A percentile compares a stretch with the other conserved stretches of the same genome.
phyloP scores from a whole-genome alignment of 441 rosid genomes.

The Eutrema salsugineum region DNA sequence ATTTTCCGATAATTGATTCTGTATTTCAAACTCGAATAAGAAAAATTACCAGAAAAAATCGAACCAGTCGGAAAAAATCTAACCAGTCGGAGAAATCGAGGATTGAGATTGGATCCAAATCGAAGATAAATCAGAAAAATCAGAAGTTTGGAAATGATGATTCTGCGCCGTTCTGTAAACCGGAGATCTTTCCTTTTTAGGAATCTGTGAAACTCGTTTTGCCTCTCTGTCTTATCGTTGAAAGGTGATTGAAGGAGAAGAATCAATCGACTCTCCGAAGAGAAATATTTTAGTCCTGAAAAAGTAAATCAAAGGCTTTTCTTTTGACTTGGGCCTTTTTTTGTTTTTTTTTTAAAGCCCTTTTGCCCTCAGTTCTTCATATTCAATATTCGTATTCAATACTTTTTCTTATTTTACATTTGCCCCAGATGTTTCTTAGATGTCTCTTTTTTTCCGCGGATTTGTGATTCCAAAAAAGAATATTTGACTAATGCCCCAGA shows the following conservation, averaged over 20 bases:
- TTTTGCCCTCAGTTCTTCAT: not conserved
- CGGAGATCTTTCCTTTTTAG: not conserved
- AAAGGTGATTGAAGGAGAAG: not conserved
- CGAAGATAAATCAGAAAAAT: not conserved
- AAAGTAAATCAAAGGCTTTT: not conserved
- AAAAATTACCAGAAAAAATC: not conserved
- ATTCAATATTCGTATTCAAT: not conserved
- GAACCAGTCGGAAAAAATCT: not conserved
- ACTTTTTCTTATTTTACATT: slow-evolving; percentile 4
- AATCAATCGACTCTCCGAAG: not conserved
- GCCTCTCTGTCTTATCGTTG: slow-evolving; percentile 13
- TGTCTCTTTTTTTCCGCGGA: not conserved
- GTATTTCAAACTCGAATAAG: not conserved
- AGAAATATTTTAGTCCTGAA: slow-evolving; percentile 4
- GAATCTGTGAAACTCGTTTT: not conserved
- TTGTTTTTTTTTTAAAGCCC: not conserved
- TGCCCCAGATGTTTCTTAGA: not conserved
- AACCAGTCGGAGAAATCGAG: slow-evolving; percentile 11
- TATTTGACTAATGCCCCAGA: no score
- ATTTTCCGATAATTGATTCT: not conserved
- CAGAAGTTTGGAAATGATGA: slow-evolving; percentile 19
- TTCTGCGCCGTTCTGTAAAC: not conserved
- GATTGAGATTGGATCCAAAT: slow-evolving; percentile 10
- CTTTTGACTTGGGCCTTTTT: not conserved
- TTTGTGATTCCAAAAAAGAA: not conserved